Evolutionary conservation across 2,329 filamentous ascomycete species (phyloP).

Genomic region (Aspergillus sp.): DNA sequence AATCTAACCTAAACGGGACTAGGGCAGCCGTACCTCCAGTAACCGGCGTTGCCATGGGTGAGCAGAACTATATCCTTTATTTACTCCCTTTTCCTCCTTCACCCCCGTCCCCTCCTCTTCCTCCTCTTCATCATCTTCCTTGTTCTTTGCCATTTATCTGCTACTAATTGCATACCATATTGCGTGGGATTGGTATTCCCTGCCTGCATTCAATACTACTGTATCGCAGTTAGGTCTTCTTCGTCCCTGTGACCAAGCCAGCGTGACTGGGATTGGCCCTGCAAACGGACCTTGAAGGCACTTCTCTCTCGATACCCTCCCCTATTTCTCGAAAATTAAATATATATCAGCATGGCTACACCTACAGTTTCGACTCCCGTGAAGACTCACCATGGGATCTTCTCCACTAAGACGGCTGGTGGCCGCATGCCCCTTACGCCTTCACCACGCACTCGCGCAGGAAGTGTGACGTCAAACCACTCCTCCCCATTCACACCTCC

Average conservation of each 20-base stretch:
- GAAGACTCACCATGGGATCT: slow-evolving; percentile 92
- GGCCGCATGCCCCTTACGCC: slow-evolving; percentile 93
- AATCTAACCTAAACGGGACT: slow-evolving; percentile 46
- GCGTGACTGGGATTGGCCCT: slow-evolving; percentile 11
- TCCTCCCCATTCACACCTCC: slow-evolving; percentile 77
- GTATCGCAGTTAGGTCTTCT: slow-evolving; percentile 18
- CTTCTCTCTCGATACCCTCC: slow-evolving; percentile 8
- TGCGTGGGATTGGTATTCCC: slow-evolving; percentile 22
- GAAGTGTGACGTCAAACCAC: slow-evolving; percentile 53
- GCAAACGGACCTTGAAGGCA: slow-evolving; percentile 28
- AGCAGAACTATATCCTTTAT: slow-evolving; percentile 38
- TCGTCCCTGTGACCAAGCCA: slow-evolving; percentile 16
- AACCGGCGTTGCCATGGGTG: slow-evolving; percentile 45
- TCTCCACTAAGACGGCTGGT: slow-evolving; percentile 88
- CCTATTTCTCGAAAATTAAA: slow-evolving; percentile 5
- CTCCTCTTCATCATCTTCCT: slow-evolving; percentile 24
- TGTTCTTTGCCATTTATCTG: slow-evolving; percentile 25
- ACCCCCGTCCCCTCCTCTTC: slow-evolving; percentile 28
- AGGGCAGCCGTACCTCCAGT: slow-evolving; percentile 36
- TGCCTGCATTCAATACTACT: slow-evolving; percentile 27
- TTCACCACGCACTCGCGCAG: slow-evolving; percentile 70
- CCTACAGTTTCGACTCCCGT: slow-evolving; percentile 81
- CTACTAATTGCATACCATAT: slow-evolving; percentile 37
- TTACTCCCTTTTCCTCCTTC: slow-evolving; percentile 35
- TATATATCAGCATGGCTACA: slow-evolving; percentile 70